Conservation (phyloP, 305 asterid species). For the Coffea humblotiana region DNA sequence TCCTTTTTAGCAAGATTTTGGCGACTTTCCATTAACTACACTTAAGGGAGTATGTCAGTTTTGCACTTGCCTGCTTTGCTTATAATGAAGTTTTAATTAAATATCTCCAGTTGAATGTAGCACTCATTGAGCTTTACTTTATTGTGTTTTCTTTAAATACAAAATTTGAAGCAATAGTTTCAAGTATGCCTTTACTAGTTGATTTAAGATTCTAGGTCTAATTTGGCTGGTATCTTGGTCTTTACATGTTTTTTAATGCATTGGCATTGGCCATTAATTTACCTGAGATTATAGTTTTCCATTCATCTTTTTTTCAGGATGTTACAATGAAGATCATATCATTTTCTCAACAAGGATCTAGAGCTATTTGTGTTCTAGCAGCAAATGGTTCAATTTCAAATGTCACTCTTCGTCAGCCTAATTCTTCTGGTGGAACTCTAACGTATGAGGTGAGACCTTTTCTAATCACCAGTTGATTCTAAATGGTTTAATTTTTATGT, state of each 20-base stretch:
- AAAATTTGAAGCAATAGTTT: neutral
- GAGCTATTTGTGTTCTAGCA: constrained; percentile 92
- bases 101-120: neutral
- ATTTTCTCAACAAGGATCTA: constrained; percentile 84
- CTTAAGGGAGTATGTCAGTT: too few species aligned
- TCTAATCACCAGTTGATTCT: neutral
- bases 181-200: neutral
- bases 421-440: constrained; percentile 92
- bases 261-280: constrained; percentile 8
- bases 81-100: neutral
- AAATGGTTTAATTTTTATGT: neutral
- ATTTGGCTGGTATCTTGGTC: constrained; percentile 8
- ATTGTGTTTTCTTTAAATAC: neutral
- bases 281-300: constrained; percentile 13
- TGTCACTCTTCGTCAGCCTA: constrained; percentile 83
- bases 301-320: constrained; percentile 48
- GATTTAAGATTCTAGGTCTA: neutral
- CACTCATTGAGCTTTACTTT: neutral
- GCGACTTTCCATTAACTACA: too few species aligned
- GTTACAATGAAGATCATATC: constrained; percentile 84
- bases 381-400: constrained; percentile 89
- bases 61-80: neutral
- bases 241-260: neutral
- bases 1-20: too few species aligned
- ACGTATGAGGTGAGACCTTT: constrained; percentile 68